Conservation (phyloP, 179 eudicot species). For the Silene coronaria region DNA sequence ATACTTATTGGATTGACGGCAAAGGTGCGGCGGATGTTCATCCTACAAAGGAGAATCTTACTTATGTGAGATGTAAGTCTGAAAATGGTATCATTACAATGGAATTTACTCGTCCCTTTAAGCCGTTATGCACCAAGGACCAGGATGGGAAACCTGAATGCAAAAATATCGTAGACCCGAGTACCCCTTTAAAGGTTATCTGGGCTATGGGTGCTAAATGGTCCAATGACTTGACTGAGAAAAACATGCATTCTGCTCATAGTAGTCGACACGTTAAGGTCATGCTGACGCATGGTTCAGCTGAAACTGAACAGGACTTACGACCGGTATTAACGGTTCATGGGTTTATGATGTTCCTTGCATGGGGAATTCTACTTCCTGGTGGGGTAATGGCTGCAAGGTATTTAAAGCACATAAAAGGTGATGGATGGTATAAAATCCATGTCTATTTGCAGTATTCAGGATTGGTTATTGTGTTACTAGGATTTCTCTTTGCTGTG, state of each 20-base stretch:
- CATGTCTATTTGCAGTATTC: slow-evolving; percentile 89
- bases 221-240: slow-evolving; percentile 64
- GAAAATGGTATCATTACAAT: slow-evolving; percentile 85
- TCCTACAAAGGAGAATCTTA: slow-evolving; percentile 73
- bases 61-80: slow-evolving; percentile 82
- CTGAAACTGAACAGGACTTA: slow-evolving; percentile 85
- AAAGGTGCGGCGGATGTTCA: slow-evolving; percentile 57
- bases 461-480: slow-evolving; percentile 64
- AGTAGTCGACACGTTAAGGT: slow-evolving; percentile 78
- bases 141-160: slow-evolving; percentile 63
- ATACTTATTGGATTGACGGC: slow-evolving; percentile 80
- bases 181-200: slow-evolving; percentile 70
- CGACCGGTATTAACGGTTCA: slow-evolving; percentile 89
- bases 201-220: slow-evolving; percentile 98
- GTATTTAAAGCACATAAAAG: slow-evolving; percentile 73
- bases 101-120: slow-evolving; percentile 87
- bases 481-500: slow-evolving; percentile 89
- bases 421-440: slow-evolving; percentile 74
- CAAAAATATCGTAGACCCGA: slow-evolving; percentile 70
- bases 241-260: slow-evolving; percentile 79
- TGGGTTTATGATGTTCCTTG: slow-evolving; percentile 95
- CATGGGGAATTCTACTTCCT: slow-evolving; percentile 91
- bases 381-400: slow-evolving; percentile 77
- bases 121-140: slow-evolving; percentile 50
- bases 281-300: slow-evolving; percentile 71